Evolutionary conservation across 176 grass and related monocot species (phyloP), one percentile per base, ranked within the genome.

Genomic region (Rhynchospora tenuis): DNA sequence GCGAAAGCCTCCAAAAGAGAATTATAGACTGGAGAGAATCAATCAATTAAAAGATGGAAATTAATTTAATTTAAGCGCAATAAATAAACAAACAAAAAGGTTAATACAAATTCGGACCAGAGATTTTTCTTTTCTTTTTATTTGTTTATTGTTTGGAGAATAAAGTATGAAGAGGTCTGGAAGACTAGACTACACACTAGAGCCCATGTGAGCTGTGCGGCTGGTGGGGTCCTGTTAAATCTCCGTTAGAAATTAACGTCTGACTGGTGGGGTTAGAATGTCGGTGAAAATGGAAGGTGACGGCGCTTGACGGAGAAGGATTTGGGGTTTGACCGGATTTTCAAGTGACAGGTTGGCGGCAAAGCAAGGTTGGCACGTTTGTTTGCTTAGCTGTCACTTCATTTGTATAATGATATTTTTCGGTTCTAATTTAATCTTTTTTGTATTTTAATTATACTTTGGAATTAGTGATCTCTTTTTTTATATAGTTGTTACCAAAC

Each of bases 331-430:
- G 27, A 84, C 61, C 74, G 52, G 74, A 10, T 62, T 85, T 82
- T 73, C 83, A 81, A 85, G 33, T 74, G 76, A 52, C 71, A 62
- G 63, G 88, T 19, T 59, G 20, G 65, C 10, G 23, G 51, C 31
- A 45, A 45, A 61, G 84, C 55, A 76, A 76, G 84, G 87, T 45
- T 77, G 46, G 86, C 88, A 93, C 91, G 91, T 89, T 84, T 84
- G 78, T 83, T 83, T 44, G 87, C 87, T 79, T 83, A 44, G 83
- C 79, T 88, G 90, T 84, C 88, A 65, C 62, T 59, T 56, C 65
- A 46, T 26, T 77, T 85, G 26, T 9, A n/a, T 33, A 57, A 15
- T 33, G 7, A 31, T 28, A 44, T 54, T 73, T 52, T 52, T 68
- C 22, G 29, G 62, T 29, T 26, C 56, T 85, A n/a, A 0, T 51